Conservation (phyloP, 305 asterid genomes). For the Ajuga reptans region DNA sequence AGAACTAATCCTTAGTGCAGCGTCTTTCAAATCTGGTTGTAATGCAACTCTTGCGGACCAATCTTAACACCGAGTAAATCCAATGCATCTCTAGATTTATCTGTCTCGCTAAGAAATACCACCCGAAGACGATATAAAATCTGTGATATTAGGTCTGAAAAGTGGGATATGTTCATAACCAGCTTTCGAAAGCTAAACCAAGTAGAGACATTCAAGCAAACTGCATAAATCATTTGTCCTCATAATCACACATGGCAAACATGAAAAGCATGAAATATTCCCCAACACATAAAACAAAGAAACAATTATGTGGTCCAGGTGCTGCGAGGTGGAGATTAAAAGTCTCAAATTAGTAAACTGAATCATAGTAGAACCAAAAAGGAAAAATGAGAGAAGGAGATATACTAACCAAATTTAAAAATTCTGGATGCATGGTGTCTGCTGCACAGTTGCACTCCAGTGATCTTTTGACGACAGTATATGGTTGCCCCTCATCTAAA, state of each 20-base stretch:
- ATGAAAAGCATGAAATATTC: not conserved
- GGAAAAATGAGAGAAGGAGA: too few species aligned
- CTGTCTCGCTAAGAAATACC: not conserved
- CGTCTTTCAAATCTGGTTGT: conserved; percentile 48
- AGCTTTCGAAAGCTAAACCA: not conserved
- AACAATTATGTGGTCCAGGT: not conserved
- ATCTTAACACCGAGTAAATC: conserved; percentile 46
- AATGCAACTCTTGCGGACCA: conserved; percentile 52
- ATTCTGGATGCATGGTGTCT: conserved; percentile 28
- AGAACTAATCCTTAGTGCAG: conserved; percentile 60
- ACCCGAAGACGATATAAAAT: too few species aligned
- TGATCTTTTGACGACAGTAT: conserved; percentile 65
- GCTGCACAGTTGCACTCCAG: conserved; percentile 32
- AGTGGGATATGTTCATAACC: not conserved
- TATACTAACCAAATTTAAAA: conserved; percentile 62
- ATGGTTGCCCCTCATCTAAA: conserved; percentile 92
- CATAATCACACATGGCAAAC: not conserved
- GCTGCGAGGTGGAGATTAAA: not conserved
- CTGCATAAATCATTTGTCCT: not conserved
- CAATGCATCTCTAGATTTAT: conserved; percentile 50
- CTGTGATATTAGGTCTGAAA: not conserved
- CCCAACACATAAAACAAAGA: not conserved
- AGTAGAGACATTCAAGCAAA: conserved; percentile 3
- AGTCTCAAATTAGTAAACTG: not conserved
- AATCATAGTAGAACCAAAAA: conserved; percentile 8